Evolutionary conservation across 2,329 filamentous ascomycete species (phyloP), one percentile per base, ranked within the genome.

Genomic region (Dactylellina drechsleri): DNA sequence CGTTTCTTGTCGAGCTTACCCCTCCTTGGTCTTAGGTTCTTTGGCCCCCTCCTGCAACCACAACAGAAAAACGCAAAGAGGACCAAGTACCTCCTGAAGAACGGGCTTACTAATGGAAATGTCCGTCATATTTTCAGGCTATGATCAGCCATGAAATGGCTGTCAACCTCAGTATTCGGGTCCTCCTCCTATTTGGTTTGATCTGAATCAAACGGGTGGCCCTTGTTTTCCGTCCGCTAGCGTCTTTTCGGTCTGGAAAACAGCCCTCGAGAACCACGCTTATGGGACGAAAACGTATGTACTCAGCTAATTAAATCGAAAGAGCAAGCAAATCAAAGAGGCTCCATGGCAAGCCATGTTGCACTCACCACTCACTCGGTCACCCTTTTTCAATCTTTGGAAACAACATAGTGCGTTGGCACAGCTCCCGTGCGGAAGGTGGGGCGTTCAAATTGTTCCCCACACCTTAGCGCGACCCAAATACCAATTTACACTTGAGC

Each of bases 141-240:
- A 36, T 49, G 66, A 66, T 66, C 20, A 66, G 31, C 23, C 23
- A n/a, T 36, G n/a, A n/a, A 16, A 43, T 18, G 61, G 49, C 57
- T 62, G 70, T 62, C 70, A 65, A 70, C 50, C 56, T 61, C 49
- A 53, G 57, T 58, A 16, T 62, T 60, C 60, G 60, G 60, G 54
- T 66, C 56, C 60, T 36, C 31, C 31, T 36, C 5, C 31, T 10
- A 47, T 60, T 16, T 45, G 36, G 31, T 72, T 31, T 71, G 43
- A 72, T 72, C 67, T 59, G 61, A 66, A 66, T 66, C 60, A 70
- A 70, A 70, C 61, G 56, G 70, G 56, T 61, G 68, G 54, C 62
- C 68, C 68, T 74, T 50, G 68, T 67, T 67, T 66, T 62, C 70
- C 70, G 70, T 66, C 70, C 70, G 62, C 62, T 74, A 74, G 70